Evolutionary conservation across 2,329 filamentous ascomycete genomes (phyloP), one percentile per base, ranked within the genome.

Genomic region (Penicillium griseofulvum): DNA sequence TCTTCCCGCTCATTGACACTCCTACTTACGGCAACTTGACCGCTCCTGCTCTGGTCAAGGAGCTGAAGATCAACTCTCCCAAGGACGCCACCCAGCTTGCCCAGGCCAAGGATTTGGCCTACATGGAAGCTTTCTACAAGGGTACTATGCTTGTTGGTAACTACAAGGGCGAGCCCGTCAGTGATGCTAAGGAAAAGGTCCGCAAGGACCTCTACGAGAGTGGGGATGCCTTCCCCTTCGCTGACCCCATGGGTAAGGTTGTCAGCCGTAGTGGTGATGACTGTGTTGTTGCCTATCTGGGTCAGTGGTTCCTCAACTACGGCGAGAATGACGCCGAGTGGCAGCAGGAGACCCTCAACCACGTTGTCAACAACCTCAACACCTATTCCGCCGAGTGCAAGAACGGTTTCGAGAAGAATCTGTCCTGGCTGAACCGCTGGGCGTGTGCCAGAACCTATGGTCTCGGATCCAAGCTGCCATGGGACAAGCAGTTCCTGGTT

Each of bases 221-320:
- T 38, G 87, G 87, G 0, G 81, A 90, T 60, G 94, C 92, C 14
- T 97, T 99, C 74, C 85, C 87, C 64, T 99, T 97, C 71, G 91
- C 90, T 12, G 94, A 99, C 74, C 94, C 94, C 2, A 92, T 97
- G 74, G 88, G 89, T 65, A 85, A 88, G 74, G 94, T 97, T 62
- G 85, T 95, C 57, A 93, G 88, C 69, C 84, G 94, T 74, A 95
- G 90, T 65, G 90, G 88, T 28, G 93, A 97, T 69, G 90, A 95
- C 64, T 97, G 94, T 71, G 91, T 96, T 55, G 93, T 94, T 56
- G 89, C 91, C 29, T 87, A 93, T 63, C 86, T 97, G 69, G 93
- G 97, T 66, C 94, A 99, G 76, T 99, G 94, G 92, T 99, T 96
- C 77, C 80, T 99, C 66, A 93, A 97, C 76, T 99, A 99, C 69